Evolutionary conservation across 2,329 filamentous ascomycete species (phyloP).

Genomic region (Talaromyces albobiverticillius): DNA sequence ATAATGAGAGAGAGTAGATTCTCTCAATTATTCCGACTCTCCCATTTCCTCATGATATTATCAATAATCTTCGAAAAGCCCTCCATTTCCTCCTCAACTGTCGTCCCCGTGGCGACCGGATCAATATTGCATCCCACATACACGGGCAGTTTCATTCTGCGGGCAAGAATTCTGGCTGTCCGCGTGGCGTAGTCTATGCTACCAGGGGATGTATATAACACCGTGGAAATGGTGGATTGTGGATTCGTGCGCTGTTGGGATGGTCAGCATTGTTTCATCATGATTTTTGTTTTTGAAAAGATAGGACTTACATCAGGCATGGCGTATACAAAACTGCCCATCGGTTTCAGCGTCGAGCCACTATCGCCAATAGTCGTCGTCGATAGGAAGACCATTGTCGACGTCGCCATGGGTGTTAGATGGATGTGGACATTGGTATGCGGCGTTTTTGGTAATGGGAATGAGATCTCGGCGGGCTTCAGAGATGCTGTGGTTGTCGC

Average conservation of each 20-base stretch:
- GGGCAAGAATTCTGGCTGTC: slow-evolving; percentile 78
- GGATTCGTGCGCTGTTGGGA: slow-evolving; percentile 36
- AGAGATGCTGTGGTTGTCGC: slow-evolving; percentile 24
- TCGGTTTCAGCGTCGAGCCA: slow-evolving; percentile 39
- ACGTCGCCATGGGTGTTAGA: slow-evolving; percentile 53
- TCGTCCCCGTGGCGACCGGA: slow-evolving; percentile 71
- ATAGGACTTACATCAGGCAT: slow-evolving; percentile 70
- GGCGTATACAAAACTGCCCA: slow-evolving; percentile 92
- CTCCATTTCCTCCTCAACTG: slow-evolving; percentile 91
- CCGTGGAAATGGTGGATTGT: slow-evolving; percentile 66
- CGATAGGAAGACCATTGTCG: slow-evolving; percentile 56
- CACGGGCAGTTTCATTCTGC: slow-evolving; percentile 68
- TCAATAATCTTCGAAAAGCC: slow-evolving; percentile 73
- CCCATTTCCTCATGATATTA: slow-evolving; percentile 58
- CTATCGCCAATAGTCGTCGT: slow-evolving; percentile 49
- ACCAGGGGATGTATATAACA: slow-evolving; percentile 68
- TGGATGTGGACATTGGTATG: slow-evolving; percentile 59
- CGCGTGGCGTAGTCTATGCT: slow-evolving; percentile 85
- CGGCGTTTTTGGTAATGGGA: slow-evolving; percentile 56
- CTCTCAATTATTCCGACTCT: slow-evolving; percentile 11
- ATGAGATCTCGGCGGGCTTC: slow-evolving; percentile 53
- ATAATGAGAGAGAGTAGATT: too few relatives aligned
- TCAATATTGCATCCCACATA: slow-evolving; percentile 89
- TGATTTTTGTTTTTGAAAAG: neutral
- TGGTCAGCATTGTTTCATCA: neutral